These are phyloP conservation scores for Eutrema salsugineum DNA, from an alignment of 441 rosid species.

Conservation along the genomic window DNA sequence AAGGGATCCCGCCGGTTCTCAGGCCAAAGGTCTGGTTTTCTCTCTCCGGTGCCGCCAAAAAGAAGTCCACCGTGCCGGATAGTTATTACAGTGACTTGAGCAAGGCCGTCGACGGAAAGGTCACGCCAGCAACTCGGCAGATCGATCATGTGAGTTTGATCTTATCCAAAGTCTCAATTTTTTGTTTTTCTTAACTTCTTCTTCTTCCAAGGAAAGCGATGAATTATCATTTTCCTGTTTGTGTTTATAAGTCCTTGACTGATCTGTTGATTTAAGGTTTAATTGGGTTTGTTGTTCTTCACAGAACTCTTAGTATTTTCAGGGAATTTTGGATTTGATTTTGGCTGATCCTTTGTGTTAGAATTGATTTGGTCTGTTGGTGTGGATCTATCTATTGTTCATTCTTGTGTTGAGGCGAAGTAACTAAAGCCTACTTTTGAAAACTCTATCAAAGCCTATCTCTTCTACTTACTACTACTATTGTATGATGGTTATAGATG, in stretches of 20 bases:
- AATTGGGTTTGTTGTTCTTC: not conserved
- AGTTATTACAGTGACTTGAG: conserved; percentile 86
- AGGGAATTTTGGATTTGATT: not conserved
- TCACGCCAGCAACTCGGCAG: conserved; percentile 89
- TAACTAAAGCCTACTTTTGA: not conserved
- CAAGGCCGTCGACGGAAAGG: conserved; percentile 89
- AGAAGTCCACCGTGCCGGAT: conserved; percentile 96
- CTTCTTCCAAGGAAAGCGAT: not conserved
- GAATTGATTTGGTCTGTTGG: not conserved
- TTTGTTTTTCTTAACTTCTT: not conserved
- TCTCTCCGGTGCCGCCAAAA: conserved; percentile 97
- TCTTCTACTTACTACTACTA: not conserved
- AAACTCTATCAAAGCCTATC: not conserved
- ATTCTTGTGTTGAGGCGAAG: conserved; percentile 1
- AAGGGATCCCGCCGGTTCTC: conserved; percentile 94
- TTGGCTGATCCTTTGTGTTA: not conserved
- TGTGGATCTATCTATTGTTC: conserved; percentile 11
- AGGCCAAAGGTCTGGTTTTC: conserved; percentile 99
- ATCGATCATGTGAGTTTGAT: conserved; percentile 82
- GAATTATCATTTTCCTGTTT: not conserved
- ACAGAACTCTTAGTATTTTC: not conserved
- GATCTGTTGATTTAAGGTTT: not conserved
- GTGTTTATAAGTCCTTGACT: not conserved
- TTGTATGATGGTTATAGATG: conserved; percentile 4
- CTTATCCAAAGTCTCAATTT: not conserved